Evolutionary conservation across 345 rosid genomes (phyloP), one percentile per base, ranked within the genome.

Genomic region (Ceriops tagal): DNA sequence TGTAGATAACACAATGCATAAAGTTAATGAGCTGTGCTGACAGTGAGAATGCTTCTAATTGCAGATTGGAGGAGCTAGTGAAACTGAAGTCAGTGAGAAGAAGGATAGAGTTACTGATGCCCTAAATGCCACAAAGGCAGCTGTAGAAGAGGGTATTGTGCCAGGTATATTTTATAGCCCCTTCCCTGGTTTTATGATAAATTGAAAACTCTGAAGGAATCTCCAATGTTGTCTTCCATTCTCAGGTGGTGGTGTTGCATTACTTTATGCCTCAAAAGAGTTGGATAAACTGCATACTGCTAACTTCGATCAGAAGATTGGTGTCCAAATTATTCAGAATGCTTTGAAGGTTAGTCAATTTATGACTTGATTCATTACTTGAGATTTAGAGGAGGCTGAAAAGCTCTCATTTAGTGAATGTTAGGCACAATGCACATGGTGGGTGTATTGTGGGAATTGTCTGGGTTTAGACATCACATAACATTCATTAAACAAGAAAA

Each of bases 1-100:
- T 8, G 30, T 27, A 10, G 28, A 26, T 24, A 56, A 10, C 11
- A 24, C 6, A 56, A 26, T 22, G 28, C 58, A 7, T 55, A 39
- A 2, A 13, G 49, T 43, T 43, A 43, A 13, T 0, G 49, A 43
- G 49, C 18, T 10, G 18, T 56, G 28, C 28, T 56, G 24, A 56
- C 49, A 43, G 19, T 43, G 49, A 43, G 49, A 15, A 43, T 43
- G 49, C 21, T 52, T 56, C 15, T 75, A 24, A n/a, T 51, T 79
- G 64, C 82, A 96, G 98, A 90, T 96, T 74, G 99, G 98, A 56
- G 99, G 99, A 77, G 98, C 98, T 10, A 96, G 99, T 74, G 99
- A 96, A 85, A 73, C 89, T 39, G 98, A 95, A 80, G 96, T 95
- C 65, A 57, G 87, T 62, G 96, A 95, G 81, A 96, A 86, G 86